phyloP scores from a whole-genome alignment of 1,284 basidiomycete genomes.

The Tilletiaria anomala region DNA sequence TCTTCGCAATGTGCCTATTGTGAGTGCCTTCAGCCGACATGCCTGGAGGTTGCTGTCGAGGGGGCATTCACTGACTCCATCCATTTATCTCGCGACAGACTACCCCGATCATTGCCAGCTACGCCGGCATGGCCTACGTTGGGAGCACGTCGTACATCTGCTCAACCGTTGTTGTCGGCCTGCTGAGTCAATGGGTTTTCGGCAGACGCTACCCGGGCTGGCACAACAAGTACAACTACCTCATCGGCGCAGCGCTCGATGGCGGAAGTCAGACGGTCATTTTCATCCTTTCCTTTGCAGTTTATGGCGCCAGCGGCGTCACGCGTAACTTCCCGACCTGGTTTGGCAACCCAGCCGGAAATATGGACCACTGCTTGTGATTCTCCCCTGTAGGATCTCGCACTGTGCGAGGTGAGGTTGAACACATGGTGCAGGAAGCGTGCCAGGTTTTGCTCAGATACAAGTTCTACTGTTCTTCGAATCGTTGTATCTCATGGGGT shows the following conservation, averaged over 20 bases:
- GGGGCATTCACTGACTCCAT: not conserved
- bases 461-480: too few species aligned
- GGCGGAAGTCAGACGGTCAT: constrained; percentile 56
- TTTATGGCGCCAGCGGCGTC: constrained; percentile 54
- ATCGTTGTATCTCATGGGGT: too few species aligned
- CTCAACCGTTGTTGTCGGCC: constrained; percentile 47
- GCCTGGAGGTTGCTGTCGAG: too few species aligned
- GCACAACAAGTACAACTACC: constrained; percentile 56
- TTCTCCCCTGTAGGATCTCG: too few species aligned
- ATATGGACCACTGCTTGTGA: not conserved
- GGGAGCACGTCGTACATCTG: constrained; percentile 49
- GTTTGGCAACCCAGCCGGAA: not conserved
- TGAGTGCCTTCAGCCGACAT: not conserved
- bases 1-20: not conserved
- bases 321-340: not conserved
- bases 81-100: constrained; percentile 3
- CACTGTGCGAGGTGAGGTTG: too few species aligned
- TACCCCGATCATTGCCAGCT: constrained; percentile 10
- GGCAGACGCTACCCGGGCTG: constrained; percentile 47
- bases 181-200: constrained; percentile 51
- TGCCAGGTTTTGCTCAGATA: too few species aligned
- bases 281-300: constrained; percentile 55
- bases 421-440: too few species aligned
- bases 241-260: constrained; percentile 54
- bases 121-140: constrained; percentile 38